These are phyloP conservation scores for Yamadazyma diospyri DNA, from an alignment of 1,139 yeast species.

Conservation along the genomic window DNA sequence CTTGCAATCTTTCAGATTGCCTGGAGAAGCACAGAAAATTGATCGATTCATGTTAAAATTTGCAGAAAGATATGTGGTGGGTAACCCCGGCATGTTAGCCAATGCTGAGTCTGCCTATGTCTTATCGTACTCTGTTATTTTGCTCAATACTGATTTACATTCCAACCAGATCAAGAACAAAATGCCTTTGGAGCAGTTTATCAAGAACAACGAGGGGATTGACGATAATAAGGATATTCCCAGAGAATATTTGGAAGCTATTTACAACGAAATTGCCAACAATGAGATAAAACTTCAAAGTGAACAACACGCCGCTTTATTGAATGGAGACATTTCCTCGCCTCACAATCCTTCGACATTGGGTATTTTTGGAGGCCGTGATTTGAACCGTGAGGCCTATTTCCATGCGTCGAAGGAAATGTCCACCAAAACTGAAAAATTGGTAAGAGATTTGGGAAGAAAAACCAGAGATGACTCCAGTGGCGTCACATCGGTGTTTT, in stretches of 20 bases:
- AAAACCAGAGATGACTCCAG: constrained; percentile 31
- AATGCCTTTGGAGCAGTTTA: constrained; percentile 85
- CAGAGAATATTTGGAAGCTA: constrained; percentile 59
- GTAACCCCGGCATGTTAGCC: constrained; percentile 80
- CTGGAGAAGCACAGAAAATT: constrained; percentile 98
- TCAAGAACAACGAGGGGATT: constrained; percentile 86
- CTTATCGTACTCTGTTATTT: constrained; percentile 84
- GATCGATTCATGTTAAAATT: constrained; percentile 95
- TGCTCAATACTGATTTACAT: constrained; percentile 93
- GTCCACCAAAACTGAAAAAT: constrained; percentile 82
- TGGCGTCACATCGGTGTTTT: constrained; percentile 26
- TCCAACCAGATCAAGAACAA: constrained; percentile 80
- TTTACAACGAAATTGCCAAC: constrained; percentile 71
- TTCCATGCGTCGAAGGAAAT: constrained; percentile 90
- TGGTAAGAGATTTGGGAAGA: constrained; percentile 69
- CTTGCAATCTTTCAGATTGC: constrained; percentile 84
- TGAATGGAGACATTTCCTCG: constrained; percentile 57
- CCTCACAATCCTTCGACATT: constrained; percentile 37
- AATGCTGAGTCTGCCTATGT: constrained; percentile 95
- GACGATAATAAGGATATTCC: constrained; percentile 89
- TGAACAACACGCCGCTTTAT: constrained; percentile 89
- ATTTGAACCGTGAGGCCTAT: constrained; percentile 79
- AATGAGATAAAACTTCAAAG: constrained; percentile 89
- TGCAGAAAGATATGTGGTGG: constrained; percentile 87
- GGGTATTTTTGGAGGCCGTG: constrained; percentile 74